These are phyloP conservation scores for Pichia ethanolica DNA, from an alignment of 805 yeast genomes.

Conservation along the genomic window DNA sequence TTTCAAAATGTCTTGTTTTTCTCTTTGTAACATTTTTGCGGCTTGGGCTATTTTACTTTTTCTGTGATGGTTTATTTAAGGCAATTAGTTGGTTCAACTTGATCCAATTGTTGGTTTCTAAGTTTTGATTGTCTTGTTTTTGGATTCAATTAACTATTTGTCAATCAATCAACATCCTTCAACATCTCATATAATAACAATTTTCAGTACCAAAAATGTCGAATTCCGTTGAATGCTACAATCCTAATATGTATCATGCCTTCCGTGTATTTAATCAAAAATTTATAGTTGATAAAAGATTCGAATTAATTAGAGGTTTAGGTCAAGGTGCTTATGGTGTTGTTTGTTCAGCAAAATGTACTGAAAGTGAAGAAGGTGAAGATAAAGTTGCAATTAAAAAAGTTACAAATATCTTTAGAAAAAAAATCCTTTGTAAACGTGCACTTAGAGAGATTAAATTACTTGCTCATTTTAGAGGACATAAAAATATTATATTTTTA, in stretches of 20 bases:
- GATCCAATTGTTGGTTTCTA: too few species aligned
- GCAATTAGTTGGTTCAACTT: too few species aligned
- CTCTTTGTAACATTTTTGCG: too few species aligned
- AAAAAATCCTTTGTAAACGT: constrained; percentile 84
- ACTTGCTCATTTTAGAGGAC: constrained; percentile 89
- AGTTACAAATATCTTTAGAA: constrained; percentile 88
- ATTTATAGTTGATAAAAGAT: constrained; percentile 82
- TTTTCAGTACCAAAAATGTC: background rate
- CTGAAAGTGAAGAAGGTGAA: constrained; percentile 63
- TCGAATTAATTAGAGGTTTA: constrained; percentile 82
- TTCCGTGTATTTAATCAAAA: constrained; percentile 75
- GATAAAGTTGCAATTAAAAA: constrained; percentile 92
- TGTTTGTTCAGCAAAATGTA: constrained; percentile 88
- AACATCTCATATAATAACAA: too few species aligned
- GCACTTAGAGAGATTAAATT: constrained; percentile 87
- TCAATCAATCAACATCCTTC: too few species aligned
- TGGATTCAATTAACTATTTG: too few species aligned
- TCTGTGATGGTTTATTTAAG: too few species aligned
- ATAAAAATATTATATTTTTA: constrained; percentile 89
- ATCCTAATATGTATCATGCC: constrained; percentile 24
- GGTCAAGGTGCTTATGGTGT: constrained; percentile 99
- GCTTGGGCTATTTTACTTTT: too few species aligned
- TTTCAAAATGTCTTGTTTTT: too few species aligned
- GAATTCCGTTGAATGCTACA: background rate
- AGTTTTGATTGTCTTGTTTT: too few species aligned